A percentile compares a stretch with the other conserved stretches of the same genome.
Conservation (phyloP, 2,329 filamentous ascomycete genomes). For the Ophiostoma angusticollis region DNA sequence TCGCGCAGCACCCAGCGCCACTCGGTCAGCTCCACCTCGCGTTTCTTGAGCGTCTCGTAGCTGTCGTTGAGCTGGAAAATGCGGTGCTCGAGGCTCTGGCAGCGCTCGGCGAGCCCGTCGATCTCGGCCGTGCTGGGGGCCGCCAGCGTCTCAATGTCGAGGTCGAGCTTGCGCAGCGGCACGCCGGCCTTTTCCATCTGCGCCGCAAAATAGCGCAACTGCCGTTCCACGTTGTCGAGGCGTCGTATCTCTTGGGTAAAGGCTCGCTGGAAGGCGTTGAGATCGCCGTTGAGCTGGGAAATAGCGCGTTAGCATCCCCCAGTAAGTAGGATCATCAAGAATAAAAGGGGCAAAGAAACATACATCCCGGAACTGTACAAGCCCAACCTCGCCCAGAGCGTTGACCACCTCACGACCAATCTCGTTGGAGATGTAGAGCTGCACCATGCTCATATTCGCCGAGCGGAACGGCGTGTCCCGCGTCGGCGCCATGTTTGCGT, state of each 20-base stretch:
- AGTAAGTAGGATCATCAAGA: too few species aligned
- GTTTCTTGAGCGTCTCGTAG: conserved; percentile 96
- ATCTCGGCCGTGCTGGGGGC: conserved; percentile 89
- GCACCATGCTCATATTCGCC: conserved; percentile 99
- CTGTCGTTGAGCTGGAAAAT: conserved; percentile 89
- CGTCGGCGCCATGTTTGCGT: conserved; percentile 44
- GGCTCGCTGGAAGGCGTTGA: conserved; percentile 88
- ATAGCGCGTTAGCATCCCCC: conserved; percentile 11
- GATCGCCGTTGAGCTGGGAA: conserved; percentile 88
- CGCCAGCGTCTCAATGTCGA: conserved; percentile 76
- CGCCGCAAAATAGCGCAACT: conserved; percentile 86
- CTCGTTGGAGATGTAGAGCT: conserved; percentile 98
- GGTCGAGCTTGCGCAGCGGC: conserved; percentile 75
- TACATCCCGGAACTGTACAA: conserved; percentile 97
- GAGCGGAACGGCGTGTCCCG: conserved; percentile 98
- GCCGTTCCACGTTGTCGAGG: conserved; percentile 94
- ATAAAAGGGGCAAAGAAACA: conserved; percentile 20
- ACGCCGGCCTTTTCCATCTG: conserved; percentile 94
- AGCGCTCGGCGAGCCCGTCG: conserved; percentile 84
- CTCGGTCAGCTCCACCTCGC: conserved; percentile 91
- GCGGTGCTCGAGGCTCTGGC: conserved; percentile 83
- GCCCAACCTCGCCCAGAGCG: conserved; percentile 85
- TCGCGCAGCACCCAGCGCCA: conserved; percentile 97
- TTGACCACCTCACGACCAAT: conserved; percentile 96
- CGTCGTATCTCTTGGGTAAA: conserved; percentile 96